A percentile compares a stretch with the other conserved stretches of the same genome.
Conservation (phyloP, 2,329 filamentous ascomycete species). For the Penicillium vulpinum region DNA sequence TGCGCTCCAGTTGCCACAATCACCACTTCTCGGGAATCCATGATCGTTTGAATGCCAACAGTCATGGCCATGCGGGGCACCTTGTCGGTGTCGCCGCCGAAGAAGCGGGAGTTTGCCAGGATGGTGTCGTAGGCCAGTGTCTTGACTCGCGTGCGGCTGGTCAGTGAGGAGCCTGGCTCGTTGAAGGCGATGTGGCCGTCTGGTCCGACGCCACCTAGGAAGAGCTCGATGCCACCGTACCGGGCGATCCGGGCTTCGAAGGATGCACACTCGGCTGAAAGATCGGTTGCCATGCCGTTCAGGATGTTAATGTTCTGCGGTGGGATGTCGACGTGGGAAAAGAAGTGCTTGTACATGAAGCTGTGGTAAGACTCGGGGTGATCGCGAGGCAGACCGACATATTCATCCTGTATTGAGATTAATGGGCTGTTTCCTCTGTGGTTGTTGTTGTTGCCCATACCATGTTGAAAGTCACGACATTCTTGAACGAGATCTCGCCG, state of each 20-base stretch:
- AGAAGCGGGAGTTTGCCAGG: conserved; percentile 81
- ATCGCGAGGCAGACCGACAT: conserved; percentile 77
- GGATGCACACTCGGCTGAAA: conserved; percentile 72
- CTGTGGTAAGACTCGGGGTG: conserved; percentile 85
- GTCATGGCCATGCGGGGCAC: conserved; percentile 82
- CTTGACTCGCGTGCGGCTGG: conserved; percentile 78
- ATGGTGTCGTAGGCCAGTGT: conserved; percentile 86
- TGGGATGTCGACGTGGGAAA: conserved; percentile 78
- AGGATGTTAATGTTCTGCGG: conserved; percentile 83
- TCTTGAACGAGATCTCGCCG: conserved; percentile 72
- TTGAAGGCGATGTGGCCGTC: conserved; percentile 92
- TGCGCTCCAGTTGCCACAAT: conserved; percentile 79
- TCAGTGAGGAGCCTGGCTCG: conserved; percentile 77
- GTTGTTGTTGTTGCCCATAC: conserved; percentile 44
- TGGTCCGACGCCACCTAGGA: conserved; percentile 79
- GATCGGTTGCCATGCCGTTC: conserved; percentile 74
- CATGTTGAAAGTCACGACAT: conserved; percentile 94
- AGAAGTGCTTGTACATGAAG: conserved; percentile 93
- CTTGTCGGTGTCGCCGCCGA: conserved; percentile 68
- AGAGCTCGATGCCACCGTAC: conserved; percentile 78
- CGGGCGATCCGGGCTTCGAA: conserved; percentile 77
- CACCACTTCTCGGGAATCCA: conserved; percentile 78
- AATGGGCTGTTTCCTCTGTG: conserved; percentile 3
- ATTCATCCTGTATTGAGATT: conserved; percentile 65
- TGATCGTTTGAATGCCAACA: conserved; percentile 78